Conservation (phyloP, 345 rosid genomes). For the Excoecaria cochinchinensis region DNA sequence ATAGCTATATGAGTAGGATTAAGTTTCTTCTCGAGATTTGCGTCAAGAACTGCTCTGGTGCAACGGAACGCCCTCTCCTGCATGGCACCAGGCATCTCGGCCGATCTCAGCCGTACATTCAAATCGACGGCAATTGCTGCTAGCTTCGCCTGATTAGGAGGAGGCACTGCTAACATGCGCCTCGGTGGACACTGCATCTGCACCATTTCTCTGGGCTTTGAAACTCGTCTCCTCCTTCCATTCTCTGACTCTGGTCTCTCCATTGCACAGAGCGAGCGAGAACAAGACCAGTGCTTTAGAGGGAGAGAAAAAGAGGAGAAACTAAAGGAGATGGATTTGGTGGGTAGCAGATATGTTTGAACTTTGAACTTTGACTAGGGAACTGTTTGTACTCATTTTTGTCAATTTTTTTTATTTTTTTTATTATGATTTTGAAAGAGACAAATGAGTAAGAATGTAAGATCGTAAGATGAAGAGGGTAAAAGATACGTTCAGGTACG, state of each 20-base stretch:
- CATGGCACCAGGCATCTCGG: constrained; percentile 47
- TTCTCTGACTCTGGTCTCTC: constrained; percentile 25
- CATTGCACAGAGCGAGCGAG: constrained; percentile 7
- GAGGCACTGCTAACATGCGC: constrained; percentile 18
- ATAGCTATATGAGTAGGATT: constrained; percentile 42
- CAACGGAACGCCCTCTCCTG: constrained; percentile 46
- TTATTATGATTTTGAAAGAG: not conserved
- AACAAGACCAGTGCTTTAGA: not conserved
- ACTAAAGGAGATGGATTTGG: not conserved
- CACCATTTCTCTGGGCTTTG: constrained; percentile 16
- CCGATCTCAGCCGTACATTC: constrained; percentile 54
- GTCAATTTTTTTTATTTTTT: not conserved
- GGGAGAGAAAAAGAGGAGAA: not conserved
- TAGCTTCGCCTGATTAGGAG: constrained; percentile 31
- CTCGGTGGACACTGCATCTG: constrained; percentile 18
- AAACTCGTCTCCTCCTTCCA: constrained; percentile 6
- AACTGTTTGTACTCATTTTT: not conserved
- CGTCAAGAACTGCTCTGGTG: constrained; percentile 33
- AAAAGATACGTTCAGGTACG: constrained; percentile 15
- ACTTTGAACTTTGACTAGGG: constrained; percentile 20
- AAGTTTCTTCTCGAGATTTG: constrained; percentile 23
- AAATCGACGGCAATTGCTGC: constrained; percentile 44
- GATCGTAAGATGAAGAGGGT: not conserved
- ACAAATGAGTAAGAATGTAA: constrained; percentile 2
- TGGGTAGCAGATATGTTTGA: constrained; percentile 10